Base-by-base conservation (phyloP, 306 rosid genomes). In the Casuarina glauca region DNA sequence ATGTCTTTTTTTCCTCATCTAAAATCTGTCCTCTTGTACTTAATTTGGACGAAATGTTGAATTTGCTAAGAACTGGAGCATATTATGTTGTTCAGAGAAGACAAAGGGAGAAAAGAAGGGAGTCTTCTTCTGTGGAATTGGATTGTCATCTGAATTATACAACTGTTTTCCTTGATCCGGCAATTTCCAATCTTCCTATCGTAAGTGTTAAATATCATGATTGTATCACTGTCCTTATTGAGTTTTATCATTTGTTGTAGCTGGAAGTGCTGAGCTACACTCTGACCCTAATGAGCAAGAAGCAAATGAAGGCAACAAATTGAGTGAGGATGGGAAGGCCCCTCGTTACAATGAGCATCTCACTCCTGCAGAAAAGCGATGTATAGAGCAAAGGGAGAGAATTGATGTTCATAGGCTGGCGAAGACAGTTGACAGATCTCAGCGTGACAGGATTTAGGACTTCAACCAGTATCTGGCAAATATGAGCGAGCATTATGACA, bases 401-500 rank as follows among this genome's bases (percentile, higher is more conserved):
- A 88, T 94, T 49, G 97, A 94, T 80, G 91, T 84, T 66, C 82
- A 94, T 48, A 90, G 87, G 84, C 73, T 94, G 88, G 93, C 96
- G 4, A 94, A 94, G 91, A 88, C 86, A 5, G 49, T 97, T 2
- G 87, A 94, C 54, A 94, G 92, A 74, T 94, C 98, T 70, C 97
- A 94, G 81, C 98, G 97, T 32, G 98, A 94, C 76, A 87, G 95
- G 80, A 94, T 94, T 83, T 96, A 94, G 74, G 98, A 92, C 83
- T 94, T 94, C 89, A 94, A 94, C 73, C 97, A 94, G 77, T 92
- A 92, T 86, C 93, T 94, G 17, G 98, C 98, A 20, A 94, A 94
- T 87, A 92, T 94, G 97, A 94, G 98, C 38, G 98, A 94, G 96
- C 98, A 94, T 79, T 94, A 94, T 84, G 98, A 94, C 85, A 94